These are phyloP conservation scores for Phytophthora pistaciae DNA, from an alignment of 352 stramenopile species.

Conservation along the genomic window DNA sequence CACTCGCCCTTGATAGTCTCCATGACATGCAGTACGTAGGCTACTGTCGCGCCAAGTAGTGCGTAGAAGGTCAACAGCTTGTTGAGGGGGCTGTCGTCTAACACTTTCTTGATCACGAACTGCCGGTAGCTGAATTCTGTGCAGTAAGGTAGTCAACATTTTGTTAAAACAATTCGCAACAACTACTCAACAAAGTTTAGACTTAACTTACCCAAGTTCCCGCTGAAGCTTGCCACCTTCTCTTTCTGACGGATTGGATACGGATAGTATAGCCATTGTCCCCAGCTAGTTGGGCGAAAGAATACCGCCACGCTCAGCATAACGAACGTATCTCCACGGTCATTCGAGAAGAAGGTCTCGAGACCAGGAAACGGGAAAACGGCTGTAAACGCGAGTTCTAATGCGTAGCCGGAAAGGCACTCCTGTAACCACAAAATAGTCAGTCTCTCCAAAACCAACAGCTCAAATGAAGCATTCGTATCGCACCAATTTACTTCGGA, in stretches of 20 bases:
- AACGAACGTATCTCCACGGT: conserved; percentile 45
- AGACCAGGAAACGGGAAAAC: conserved; percentile 67
- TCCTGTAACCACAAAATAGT: conserved; percentile 8
- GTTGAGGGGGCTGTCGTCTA: conserved; percentile 59
- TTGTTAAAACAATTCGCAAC: not conserved
- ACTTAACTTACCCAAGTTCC: conserved; percentile 48
- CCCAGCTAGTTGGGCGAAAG: conserved; percentile 60
- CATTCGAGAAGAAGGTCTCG: conserved; percentile 37
- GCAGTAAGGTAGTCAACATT: not conserved
- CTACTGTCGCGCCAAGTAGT: conserved; percentile 29
- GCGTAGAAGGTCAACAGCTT: conserved; percentile 49
- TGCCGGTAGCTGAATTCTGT: conserved; percentile 72
- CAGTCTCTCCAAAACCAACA: not conserved
- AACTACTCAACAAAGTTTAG: not conserved
- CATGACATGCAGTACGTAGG: conserved; percentile 57
- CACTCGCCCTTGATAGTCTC: conserved; percentile 62
- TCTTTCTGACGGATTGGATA: conserved; percentile 77
- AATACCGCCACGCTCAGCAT: conserved; percentile 51
- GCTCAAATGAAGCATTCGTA: not conserved
- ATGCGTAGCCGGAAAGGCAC: conserved; percentile 19
- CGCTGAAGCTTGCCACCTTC: conserved; percentile 71
- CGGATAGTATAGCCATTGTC: conserved; percentile 66
- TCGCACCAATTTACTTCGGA: conserved; percentile 22
- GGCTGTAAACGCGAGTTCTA: conserved; percentile 46
- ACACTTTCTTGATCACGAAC: conserved; percentile 81